Conservation (phyloP, 2,329 filamentous ascomycete genomes). For the Tolypocladium capitatum region DNA sequence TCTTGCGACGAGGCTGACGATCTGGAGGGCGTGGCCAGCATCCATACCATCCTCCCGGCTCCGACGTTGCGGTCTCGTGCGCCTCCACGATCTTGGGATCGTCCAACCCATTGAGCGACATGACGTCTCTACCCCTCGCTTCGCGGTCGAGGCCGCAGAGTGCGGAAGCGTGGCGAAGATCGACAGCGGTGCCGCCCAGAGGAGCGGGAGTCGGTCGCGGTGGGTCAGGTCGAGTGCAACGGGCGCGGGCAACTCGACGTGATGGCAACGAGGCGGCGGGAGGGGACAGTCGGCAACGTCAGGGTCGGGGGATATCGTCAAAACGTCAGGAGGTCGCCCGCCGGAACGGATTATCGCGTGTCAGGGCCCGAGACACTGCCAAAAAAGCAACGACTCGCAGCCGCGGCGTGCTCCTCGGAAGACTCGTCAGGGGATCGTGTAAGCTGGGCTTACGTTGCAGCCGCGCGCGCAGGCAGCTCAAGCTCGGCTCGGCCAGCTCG, state of each 20-base stretch:
- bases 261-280: not conserved
- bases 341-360: constrained; percentile 1
- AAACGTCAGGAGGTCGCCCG: not conserved
- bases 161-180: not conserved
- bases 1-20: not conserved
- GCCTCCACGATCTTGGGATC: constrained; percentile 68
- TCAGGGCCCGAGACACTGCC: constrained; percentile 2
- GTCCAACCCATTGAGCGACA: constrained; percentile 96
- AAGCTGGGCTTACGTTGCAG: not conserved
- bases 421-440: not conserved
- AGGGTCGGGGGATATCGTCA: not conserved
- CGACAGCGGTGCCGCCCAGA: not conserved
- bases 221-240: not conserved
- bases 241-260: not conserved
- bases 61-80: constrained; percentile 63
- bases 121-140: constrained; percentile 21
- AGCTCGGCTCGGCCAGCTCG: not conserved
- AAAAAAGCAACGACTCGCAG: constrained; percentile 2
- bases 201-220: not conserved
- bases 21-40: not conserved
- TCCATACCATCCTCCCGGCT: constrained; percentile 86
- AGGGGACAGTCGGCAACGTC: constrained; percentile 2
- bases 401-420: not conserved
- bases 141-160: not conserved
- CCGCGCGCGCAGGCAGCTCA: not conserved